These are phyloP conservation scores for Penicillium steckii DNA, from an alignment of 495 filamentous ascomycete species.

Conservation along the genomic window DNA sequence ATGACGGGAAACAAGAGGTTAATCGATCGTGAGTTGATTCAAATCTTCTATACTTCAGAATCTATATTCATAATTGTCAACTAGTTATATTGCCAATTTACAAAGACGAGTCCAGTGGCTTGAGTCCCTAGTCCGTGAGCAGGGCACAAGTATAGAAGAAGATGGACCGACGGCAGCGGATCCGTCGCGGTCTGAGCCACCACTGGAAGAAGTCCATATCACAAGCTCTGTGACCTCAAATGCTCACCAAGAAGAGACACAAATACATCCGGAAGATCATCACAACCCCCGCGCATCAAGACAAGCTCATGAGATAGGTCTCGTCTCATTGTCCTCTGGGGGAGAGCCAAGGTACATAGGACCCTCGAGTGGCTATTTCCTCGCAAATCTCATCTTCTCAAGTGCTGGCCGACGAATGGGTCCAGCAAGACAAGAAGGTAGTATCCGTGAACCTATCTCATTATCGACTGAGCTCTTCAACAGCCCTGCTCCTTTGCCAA, in stretches of 20 bases:
- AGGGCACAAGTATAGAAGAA: constrained; percentile 27
- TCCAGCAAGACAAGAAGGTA: constrained; percentile 1
- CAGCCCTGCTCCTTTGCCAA: constrained; percentile 33
- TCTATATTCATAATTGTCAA: not conserved
- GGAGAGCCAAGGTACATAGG: constrained; percentile 39
- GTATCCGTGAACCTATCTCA: constrained; percentile 9
- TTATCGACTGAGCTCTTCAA: constrained; percentile 34
- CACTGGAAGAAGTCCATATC: not conserved
- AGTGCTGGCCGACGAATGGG: constrained; percentile 30
- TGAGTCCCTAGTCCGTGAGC: constrained; percentile 37
- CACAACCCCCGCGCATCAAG: constrained; percentile 10
- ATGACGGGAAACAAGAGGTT: constrained; percentile 43
- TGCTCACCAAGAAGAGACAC: constrained; percentile 4
- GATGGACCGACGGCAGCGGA: constrained; percentile 15
- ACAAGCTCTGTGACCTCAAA: not conserved
- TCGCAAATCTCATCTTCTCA: constrained; percentile 42
- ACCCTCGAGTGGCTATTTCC: constrained; percentile 41
- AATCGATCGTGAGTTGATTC: constrained; percentile 36
- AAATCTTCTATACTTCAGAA: too few species aligned
- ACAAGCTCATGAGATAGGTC: constrained; percentile 39
- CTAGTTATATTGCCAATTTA: constrained; percentile 40
- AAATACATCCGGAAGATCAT: not conserved
- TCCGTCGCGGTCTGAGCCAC: not conserved
- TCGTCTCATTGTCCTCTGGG: constrained; percentile 37
- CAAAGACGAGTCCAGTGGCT: constrained; percentile 42